These are phyloP conservation scores for Colletotrichum spinosum DNA, from an alignment of 2,329 filamentous ascomycete genomes.

Conservation along the genomic window DNA sequence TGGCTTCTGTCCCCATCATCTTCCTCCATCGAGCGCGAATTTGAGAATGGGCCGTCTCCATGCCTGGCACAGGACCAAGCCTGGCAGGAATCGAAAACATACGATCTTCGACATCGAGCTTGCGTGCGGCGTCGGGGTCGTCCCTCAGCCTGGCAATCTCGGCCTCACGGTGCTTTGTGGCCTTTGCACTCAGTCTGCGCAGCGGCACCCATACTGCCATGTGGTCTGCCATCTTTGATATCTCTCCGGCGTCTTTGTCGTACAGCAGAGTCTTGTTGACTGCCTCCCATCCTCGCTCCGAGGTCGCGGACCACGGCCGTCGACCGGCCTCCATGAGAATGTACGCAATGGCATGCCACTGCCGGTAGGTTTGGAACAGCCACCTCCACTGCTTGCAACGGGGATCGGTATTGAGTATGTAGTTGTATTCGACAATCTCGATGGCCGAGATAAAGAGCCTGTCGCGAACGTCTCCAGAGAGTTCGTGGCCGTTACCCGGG, in stretches of 20 bases:
- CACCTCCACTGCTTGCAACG: slow-evolving; percentile 59
- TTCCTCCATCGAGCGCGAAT: slow-evolving; percentile 62
- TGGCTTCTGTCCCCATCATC: slow-evolving; percentile 54
- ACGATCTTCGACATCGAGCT: slow-evolving; percentile 62
- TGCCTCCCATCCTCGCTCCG: slow-evolving; percentile 63
- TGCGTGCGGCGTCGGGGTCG: slow-evolving; percentile 60
- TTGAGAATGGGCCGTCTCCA: slow-evolving; percentile 60
- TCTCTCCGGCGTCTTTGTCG: slow-evolving; percentile 53
- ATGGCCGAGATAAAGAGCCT: slow-evolving; percentile 78
- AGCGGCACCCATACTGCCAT: slow-evolving; percentile 65
- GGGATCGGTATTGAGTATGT: slow-evolving; percentile 72
- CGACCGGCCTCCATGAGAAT: slow-evolving; percentile 59
- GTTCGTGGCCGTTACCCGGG: slow-evolving; percentile 64
- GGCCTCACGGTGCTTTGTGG: slow-evolving; percentile 61
- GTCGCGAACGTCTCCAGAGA: slow-evolving; percentile 73
- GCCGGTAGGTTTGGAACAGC: slow-evolving; percentile 63
- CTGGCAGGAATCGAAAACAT: slow-evolving; percentile 55
- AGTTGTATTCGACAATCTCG: slow-evolving; percentile 78
- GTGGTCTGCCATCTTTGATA: slow-evolving; percentile 58
- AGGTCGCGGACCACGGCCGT: slow-evolving; percentile 61
- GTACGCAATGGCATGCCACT: slow-evolving; percentile 64
- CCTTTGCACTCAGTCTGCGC: slow-evolving; percentile 64
- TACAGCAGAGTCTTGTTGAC: slow-evolving; percentile 52
- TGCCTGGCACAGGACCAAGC: slow-evolving; percentile 61
- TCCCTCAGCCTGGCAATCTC: slow-evolving; percentile 62